Evolutionary conservation across 208 protist genomes (phyloP), one percentile per base, ranked within the genome.

Genomic region (Leishmania gerbilli): DNA sequence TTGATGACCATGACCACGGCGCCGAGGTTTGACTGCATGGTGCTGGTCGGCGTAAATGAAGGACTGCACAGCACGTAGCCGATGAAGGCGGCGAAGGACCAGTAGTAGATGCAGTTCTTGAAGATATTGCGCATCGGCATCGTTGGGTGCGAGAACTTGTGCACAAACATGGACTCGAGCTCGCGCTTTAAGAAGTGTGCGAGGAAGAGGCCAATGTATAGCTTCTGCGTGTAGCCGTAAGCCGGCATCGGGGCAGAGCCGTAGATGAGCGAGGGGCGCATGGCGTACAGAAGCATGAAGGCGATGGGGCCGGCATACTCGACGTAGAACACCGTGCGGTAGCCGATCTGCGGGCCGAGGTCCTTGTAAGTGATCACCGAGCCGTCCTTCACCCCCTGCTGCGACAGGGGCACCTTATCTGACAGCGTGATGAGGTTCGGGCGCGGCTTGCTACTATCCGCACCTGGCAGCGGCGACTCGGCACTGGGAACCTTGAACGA

Each of bases 91-190:
- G 93, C 98, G 87, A 98, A 98, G 82, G 89, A 91, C 96, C 96
- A 99, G 91, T 99, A 99, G 89, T 99, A 99, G 71, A 89, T 82
- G 82, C 87, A 97, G 91, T 99, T 99, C 89, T 98, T 99, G 85
- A 99, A 92, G 71, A 99, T 90, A 88, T 99, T 99, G 75, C 91
- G 87, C 51, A 99, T 71, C 65, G 98, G 98, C 97, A 99, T 99
- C 71, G 98, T 99, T 21, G 89, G 89, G 83, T 93, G 92, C 62
- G 88, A 93, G 89, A 99, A 99, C 78, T 96, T 96, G 93, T 99
- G 98, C 53, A 99, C 95, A 77, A 99, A 99, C 53, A 98, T 64
- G 9, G 97, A 98, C 87, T 99, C 98, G 55, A 99, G 86, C 77
- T 98, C 90, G 51, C 98, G 93, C 87, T 99, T 99, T 6, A 93